Conservation (phyloP, 306 rosid genomes). For the Fragaria iinumae region DNA sequence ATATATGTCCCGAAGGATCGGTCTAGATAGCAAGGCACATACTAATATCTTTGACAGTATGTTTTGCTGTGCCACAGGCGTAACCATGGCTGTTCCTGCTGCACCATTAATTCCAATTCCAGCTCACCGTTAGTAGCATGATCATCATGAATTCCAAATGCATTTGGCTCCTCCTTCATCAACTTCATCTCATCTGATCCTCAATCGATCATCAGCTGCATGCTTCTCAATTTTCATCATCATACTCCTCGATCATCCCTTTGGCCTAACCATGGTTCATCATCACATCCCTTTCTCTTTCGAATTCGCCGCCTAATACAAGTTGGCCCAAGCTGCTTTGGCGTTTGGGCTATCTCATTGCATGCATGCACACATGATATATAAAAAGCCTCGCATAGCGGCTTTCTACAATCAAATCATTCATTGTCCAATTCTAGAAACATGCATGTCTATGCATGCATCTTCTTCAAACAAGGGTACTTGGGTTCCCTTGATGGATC, state of each 20-base stretch:
- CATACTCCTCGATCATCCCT: conserved; percentile 29
- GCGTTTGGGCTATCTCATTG: conserved; percentile 40
- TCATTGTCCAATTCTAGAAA: conserved; percentile 31
- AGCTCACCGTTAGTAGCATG: conserved; percentile 58
- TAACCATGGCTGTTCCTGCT: conserved; percentile 77
- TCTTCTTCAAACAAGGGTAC: conserved; percentile 41
- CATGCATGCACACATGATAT: conserved; percentile 28
- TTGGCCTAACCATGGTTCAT: conserved; percentile 99
- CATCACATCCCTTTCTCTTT: conserved; percentile 38
- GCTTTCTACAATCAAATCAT: conserved; percentile 24
- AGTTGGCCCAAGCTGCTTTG: conserved; percentile 21
- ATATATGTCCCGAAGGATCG: neutral
- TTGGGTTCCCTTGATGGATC: conserved; percentile 32
- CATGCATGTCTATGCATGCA: conserved; percentile 2
- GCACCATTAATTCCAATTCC: conserved; percentile 47
- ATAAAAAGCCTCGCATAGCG: conserved; percentile 58
- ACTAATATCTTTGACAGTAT: conserved; percentile 98
- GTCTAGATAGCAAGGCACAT: conserved; percentile 10
- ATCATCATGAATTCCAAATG: neutral
- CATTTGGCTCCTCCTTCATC: conserved; percentile 25
- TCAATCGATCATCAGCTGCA: conserved; percentile 37
- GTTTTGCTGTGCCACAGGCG: conserved; percentile 99
- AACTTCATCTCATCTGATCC: conserved; percentile 18
- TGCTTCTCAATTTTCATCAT: conserved; percentile 46
- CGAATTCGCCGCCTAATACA: conserved; percentile 50